A percentile compares a stretch with the other conserved stretches of the same genome.
Conservation (phyloP, 179 eudicot genomes). For the Spergularia azorica region DNA sequence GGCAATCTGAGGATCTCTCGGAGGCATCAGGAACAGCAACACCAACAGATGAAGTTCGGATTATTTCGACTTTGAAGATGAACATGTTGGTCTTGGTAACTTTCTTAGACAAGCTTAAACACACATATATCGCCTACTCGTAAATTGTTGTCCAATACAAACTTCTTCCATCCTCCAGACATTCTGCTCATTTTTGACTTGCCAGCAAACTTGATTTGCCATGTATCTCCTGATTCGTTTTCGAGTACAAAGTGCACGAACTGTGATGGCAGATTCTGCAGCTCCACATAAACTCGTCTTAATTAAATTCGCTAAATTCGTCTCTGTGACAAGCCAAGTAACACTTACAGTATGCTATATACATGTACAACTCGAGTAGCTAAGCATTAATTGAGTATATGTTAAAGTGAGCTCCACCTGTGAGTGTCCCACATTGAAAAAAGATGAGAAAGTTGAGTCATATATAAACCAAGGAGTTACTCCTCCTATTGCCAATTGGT, state of each 20-base stretch:
- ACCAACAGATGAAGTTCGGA: conserved; percentile 4
- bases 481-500: no score
- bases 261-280: conserved; percentile 10
- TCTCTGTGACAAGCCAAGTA: no score
- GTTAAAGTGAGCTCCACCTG: no score
- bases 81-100: neutral
- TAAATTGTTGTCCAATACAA: conserved; percentile 17
- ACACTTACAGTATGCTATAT: no score
- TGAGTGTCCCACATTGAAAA: no score
- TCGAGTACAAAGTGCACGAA: neutral
- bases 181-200: neutral
- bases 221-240: conserved; percentile 5
- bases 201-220: neutral
- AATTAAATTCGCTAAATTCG: neutral
- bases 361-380: no score
- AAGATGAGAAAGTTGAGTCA: no score
- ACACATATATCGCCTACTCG: conserved; percentile 20
- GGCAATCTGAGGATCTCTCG: neutral
- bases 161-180: conserved; percentile 2
- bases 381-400: no score
- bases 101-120: neutral
- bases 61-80: conserved; percentile 13
- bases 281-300: neutral
- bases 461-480: no score
- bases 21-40: neutral